Percentiles rank a stretch among this genome's conserved stretches.
These are phyloP conservation scores for Irpex sp. DNA, from an alignment of 1,284 basidiomycete genomes.

Conservation along the genomic window DNA sequence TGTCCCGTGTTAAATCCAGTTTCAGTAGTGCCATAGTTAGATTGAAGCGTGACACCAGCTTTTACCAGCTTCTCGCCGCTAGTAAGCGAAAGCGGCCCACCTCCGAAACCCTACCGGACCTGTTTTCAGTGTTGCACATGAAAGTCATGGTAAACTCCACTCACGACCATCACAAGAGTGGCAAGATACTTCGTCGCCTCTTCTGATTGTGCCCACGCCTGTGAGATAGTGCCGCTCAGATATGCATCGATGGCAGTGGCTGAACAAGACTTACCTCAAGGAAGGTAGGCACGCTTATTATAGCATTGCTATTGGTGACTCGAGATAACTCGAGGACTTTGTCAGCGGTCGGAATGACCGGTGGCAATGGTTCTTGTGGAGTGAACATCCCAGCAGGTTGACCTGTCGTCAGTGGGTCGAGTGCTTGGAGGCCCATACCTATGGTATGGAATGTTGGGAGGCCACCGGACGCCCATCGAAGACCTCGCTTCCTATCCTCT, in stretches of 20 bases:
- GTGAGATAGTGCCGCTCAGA: not conserved
- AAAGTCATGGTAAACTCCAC: not conserved
- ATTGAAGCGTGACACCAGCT: conserved; percentile 22
- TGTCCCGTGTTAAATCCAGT: conserved; percentile 10
- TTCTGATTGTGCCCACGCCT: conserved; percentile 18
- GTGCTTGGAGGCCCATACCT: conserved; percentile 14
- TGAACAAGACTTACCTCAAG: conserved; percentile 11
- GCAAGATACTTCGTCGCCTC: conserved; percentile 15
- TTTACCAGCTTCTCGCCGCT: conserved; percentile 25
- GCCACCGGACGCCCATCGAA: conserved; percentile 6
- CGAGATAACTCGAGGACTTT: conserved; percentile 10
- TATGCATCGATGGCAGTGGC: not conserved
- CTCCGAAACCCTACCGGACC: conserved; percentile 20
- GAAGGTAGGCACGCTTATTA: conserved; percentile 14
- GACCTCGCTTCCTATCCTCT: not conserved
- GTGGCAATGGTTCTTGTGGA: conserved; percentile 8
- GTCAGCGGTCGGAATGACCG: conserved; percentile 10
- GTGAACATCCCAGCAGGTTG: conserved; percentile 2
- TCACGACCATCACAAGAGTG: conserved; percentile 13
- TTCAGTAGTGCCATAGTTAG: conserved; percentile 21
- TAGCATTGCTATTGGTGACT: not conserved
- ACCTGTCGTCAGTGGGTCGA: conserved; percentile 7
- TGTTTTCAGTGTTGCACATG: not conserved
- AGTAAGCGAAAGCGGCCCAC: conserved; percentile 25
- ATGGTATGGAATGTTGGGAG: conserved; percentile 19